A percentile compares a stretch with the other conserved stretches of the same genome.
These are phyloP conservation scores for Aphanomyces invadans DNA, from an alignment of 352 stramenopile genomes.

Conservation along the genomic window DNA sequence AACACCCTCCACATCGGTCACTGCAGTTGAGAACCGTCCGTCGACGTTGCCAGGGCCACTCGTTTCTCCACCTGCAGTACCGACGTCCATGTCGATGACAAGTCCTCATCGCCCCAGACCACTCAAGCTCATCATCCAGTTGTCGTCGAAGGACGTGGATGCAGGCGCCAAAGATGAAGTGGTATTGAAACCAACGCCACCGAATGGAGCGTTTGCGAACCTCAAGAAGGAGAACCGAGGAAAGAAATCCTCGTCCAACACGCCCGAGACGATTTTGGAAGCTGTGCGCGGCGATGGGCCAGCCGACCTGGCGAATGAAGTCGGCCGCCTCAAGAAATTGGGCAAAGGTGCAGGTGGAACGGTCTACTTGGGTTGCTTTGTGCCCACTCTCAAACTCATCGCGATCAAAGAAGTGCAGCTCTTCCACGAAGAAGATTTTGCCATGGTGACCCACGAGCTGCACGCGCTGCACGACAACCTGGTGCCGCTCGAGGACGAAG, in stretches of 20 bases:
- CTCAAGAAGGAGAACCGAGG: slow-evolving; percentile 48
- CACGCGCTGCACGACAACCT: slow-evolving; percentile 81
- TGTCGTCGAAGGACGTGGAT: slow-evolving; percentile 29
- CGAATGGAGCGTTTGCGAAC: slow-evolving; percentile 30
- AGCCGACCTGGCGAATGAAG: slow-evolving; percentile 46
- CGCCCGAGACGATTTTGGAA: slow-evolving; percentile 57
- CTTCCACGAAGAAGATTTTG: slow-evolving; percentile 67
- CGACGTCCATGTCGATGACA: background rate
- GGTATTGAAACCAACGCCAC: background rate
- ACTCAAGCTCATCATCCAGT: slow-evolving; percentile 29
- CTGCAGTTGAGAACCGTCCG: background rate
- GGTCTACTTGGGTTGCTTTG: slow-evolving; percentile 77
- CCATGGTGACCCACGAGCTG: slow-evolving; percentile 83
- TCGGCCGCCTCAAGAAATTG: slow-evolving; percentile 58
- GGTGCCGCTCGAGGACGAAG: slow-evolving; percentile 39
- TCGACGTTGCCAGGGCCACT: background rate
- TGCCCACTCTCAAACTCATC: slow-evolving; percentile 75
- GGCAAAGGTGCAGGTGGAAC: slow-evolving; percentile 77
- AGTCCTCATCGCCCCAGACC: background rate
- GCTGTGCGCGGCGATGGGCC: slow-evolving; percentile 70
- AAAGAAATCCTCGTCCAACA: slow-evolving; percentile 34
- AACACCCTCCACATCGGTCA: background rate
- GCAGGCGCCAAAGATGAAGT: background rate
- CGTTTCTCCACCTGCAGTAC: background rate
- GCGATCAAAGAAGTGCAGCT: slow-evolving; percentile 81